A percentile compares a stretch with the other conserved stretches of the same genome.
Evolutionary conservation across 2,329 filamentous ascomycete genomes (phyloP).

Genomic region (Lecanicillium sp.): DNA sequence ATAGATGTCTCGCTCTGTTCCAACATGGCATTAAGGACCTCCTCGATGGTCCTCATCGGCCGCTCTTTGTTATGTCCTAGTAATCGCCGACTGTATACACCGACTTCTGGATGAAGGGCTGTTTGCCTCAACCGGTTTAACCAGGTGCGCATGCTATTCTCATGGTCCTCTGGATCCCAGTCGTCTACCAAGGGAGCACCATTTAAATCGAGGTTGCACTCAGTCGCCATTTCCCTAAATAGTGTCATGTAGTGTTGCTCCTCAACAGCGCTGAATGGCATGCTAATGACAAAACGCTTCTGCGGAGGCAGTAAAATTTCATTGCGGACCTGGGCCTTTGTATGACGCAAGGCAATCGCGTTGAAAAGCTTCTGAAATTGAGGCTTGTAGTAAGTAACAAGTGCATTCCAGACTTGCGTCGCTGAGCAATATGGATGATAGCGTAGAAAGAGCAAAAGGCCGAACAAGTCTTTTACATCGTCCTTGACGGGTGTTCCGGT

Average conservation of each 20-base stretch:
- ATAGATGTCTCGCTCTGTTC: constrained; percentile 67
- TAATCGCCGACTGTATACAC: constrained; percentile 54
- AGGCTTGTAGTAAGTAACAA: constrained; percentile 52
- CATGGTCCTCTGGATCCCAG: constrained; percentile 59
- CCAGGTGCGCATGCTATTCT: constrained; percentile 69
- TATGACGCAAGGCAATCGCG: constrained; percentile 71
- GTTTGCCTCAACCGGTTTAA: constrained; percentile 71
- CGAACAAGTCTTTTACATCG: constrained; percentile 67
- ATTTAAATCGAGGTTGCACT: constrained; percentile 54
- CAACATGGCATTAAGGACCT: constrained; percentile 87
- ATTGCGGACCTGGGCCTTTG: constrained; percentile 68
- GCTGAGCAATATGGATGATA: constrained; percentile 68
- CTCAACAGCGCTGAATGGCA: constrained; percentile 85
- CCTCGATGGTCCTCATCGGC: constrained; percentile 70
- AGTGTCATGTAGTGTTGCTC: constrained; percentile 79
- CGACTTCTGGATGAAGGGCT: constrained; percentile 78
- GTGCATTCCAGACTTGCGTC: constrained; percentile 56
- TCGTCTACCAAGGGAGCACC: constrained; percentile 53
- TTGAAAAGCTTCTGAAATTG: constrained; percentile 64
- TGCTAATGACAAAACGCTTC: constrained; percentile 76
- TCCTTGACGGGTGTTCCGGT: constrained; percentile 82
- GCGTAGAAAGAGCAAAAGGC: constrained; percentile 71
- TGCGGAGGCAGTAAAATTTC: constrained; percentile 77
- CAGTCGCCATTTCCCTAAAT: constrained; percentile 66
- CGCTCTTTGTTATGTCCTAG: constrained; percentile 53